A percentile compares a stretch with the other conserved stretches of the same genome.
phyloP scores from a whole-genome alignment of 1,284 basidiomycete species.

The Mycosarcoma mackinlayi region DNA sequence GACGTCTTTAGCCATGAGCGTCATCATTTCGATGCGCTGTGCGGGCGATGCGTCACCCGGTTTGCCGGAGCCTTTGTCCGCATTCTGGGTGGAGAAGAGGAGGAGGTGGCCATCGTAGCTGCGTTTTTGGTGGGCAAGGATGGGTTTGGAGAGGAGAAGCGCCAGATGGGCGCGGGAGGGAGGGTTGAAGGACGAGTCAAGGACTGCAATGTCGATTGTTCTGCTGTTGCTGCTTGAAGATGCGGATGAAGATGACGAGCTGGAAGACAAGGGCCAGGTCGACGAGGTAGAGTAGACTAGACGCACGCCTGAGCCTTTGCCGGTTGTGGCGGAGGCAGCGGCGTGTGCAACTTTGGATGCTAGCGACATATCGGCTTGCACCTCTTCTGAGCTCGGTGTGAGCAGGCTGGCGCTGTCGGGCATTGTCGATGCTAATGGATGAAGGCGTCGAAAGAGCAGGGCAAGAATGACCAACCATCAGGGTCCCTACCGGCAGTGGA shows the following conservation, averaged over 20 bases:
- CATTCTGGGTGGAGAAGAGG: constrained; percentile 86
- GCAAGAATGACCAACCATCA: too few species aligned
- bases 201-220: constrained; percentile 71
- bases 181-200: constrained; percentile 95
- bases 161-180: constrained; percentile 88
- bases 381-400: constrained; percentile 1
- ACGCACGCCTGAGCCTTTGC: constrained; percentile 23
- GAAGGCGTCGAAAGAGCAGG: too few species aligned
- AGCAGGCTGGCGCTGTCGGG: not conserved
- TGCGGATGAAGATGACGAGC: not conserved
- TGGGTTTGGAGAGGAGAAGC: constrained; percentile 73
- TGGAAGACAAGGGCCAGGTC: constrained; percentile 25
- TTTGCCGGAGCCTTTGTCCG: constrained; percentile 80
- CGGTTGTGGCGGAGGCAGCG: constrained; percentile 13
- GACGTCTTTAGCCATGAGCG: constrained; percentile 59
- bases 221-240: not conserved
- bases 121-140: constrained; percentile 41
- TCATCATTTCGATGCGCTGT: constrained; percentile 68
- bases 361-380: constrained; percentile 13
- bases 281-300: constrained; percentile 47
- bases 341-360: constrained; percentile 24
- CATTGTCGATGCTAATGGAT: constrained; percentile 13
- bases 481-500: too few species aligned
- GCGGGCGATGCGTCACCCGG: constrained; percentile 72
- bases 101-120: constrained; percentile 81